Evolutionary conservation across 2,329 filamentous ascomycete species (phyloP).

Genomic region (Colletotrichum sp.): DNA sequence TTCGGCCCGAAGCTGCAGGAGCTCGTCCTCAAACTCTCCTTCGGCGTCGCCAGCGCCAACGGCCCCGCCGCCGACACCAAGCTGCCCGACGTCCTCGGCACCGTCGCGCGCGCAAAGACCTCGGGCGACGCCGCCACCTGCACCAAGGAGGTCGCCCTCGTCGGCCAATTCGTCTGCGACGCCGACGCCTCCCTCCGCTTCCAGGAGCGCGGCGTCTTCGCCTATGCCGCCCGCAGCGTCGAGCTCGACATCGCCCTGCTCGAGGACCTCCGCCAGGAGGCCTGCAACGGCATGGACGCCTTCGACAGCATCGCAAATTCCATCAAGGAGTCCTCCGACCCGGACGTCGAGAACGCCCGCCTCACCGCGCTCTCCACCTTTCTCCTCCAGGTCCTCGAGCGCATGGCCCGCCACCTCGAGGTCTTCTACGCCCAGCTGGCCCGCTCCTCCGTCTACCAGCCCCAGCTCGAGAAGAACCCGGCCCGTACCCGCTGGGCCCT

Average conservation of each 20-base stretch:
- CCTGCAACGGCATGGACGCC: constrained; percentile 59
- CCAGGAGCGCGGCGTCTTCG: constrained; percentile 55
- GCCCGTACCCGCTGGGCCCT: constrained; percentile 57
- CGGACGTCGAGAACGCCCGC: constrained; percentile 39
- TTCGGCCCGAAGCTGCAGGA: constrained; percentile 58
- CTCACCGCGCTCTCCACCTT: constrained; percentile 47
- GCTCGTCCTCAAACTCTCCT: constrained; percentile 57
- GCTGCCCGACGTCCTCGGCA: constrained; percentile 50
- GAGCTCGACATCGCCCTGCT: constrained; percentile 57
- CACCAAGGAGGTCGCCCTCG: constrained; percentile 52
- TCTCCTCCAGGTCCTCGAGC: constrained; percentile 55
- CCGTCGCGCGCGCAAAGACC: constrained; percentile 45
- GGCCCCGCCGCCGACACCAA: constrained; percentile 35
- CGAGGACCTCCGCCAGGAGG: constrained; percentile 56
- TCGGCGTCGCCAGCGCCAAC: constrained; percentile 47
- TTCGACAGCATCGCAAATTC: constrained; percentile 48
- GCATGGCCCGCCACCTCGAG: constrained; percentile 55
- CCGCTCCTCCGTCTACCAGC: constrained; percentile 52
- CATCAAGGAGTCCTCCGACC: constrained; percentile 30
- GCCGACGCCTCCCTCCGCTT: constrained; percentile 48
- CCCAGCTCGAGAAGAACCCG: constrained; percentile 56
- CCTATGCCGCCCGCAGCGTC: constrained; percentile 52
- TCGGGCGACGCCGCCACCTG: constrained; percentile 48
- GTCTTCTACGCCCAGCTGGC: constrained; percentile 57
- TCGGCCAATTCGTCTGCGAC: constrained; percentile 54